phyloP scores from a whole-genome alignment of 73 alveolate species.

The Paramecium caudatum region DNA sequence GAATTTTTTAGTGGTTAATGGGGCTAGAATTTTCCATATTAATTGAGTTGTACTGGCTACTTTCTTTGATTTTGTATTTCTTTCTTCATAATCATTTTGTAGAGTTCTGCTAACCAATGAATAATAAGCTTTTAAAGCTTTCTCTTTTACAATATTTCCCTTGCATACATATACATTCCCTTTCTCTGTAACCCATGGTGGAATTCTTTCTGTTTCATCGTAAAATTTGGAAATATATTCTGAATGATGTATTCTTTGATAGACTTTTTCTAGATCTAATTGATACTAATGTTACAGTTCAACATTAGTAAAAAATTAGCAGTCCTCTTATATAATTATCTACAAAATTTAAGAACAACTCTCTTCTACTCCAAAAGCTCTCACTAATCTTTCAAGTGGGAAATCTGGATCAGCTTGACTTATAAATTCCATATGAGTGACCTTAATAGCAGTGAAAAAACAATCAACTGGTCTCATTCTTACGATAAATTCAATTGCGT shows the following conservation, averaged over 20 bases:
- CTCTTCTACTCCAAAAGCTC: conserved; percentile 46
- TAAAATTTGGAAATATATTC: conserved; percentile 5
- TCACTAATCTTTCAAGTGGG: conserved; percentile 36
- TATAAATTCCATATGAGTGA: conserved; percentile 30
- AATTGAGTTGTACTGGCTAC: conserved; percentile 9
- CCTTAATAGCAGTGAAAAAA: conserved; percentile 45
- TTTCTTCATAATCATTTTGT: neutral
- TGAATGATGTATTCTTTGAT: conserved; percentile 39
- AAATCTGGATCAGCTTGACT: neutral
- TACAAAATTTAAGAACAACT: conserved; percentile 13
- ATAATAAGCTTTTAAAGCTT: conserved; percentile 41
- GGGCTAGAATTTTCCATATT: conserved; percentile 28
- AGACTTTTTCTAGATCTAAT: neutral
- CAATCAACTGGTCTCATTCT: conserved; percentile 55
- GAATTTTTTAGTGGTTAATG: neutral
- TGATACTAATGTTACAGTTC: neutral
- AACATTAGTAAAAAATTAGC: conserved; percentile 15
- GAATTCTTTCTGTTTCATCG: neutral
- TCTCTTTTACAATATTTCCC: conserved; percentile 25
- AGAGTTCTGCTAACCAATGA: neutral
- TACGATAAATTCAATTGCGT: neutral
- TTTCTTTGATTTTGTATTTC: neutral
- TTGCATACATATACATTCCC: conserved; percentile 10
- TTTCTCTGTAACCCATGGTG: conserved; percentile 47
- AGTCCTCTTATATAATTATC: conserved; percentile 22